Percentiles rank a stretch among this genome's conserved stretches.
Conservation (phyloP, 352 stramenopile genomes). For the Phytophthora ramorum region DNA sequence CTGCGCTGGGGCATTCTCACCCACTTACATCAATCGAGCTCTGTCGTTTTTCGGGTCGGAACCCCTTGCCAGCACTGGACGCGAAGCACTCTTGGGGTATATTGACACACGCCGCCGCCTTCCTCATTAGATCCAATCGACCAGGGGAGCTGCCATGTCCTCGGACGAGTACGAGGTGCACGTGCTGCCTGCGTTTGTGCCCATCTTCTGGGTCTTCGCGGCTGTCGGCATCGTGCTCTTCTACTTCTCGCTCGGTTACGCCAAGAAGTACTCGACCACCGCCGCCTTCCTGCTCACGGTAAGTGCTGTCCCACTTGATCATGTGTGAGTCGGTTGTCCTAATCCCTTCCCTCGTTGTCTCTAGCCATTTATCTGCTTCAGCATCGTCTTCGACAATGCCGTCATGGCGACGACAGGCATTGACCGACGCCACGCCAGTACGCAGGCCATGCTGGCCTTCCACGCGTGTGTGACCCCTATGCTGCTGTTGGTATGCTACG, state of each 20-base stretch:
- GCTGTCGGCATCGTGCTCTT: constrained; percentile 67
- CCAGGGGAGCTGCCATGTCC: constrained; percentile 1
- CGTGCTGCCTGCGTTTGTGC: constrained; percentile 55
- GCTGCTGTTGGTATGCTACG: constrained; percentile 89
- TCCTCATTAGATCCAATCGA: background rate
- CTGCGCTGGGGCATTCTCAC: constrained; percentile 4
- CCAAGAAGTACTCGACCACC: constrained; percentile 75
- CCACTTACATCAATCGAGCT: constrained; percentile 1
- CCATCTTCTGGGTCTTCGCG: constrained; percentile 81
- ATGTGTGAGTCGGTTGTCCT: background rate
- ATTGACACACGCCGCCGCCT: constrained; percentile 23
- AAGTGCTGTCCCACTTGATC: constrained; percentile 11
- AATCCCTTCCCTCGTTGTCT: constrained; percentile 7
- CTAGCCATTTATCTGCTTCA: constrained; percentile 84
- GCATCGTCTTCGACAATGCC: constrained; percentile 81
- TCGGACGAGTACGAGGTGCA: constrained; percentile 43
- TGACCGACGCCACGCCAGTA: constrained; percentile 56
- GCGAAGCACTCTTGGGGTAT: background rate
- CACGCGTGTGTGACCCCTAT: constrained; percentile 86
- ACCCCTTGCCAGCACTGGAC: constrained; percentile 3
- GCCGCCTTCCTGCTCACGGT: constrained; percentile 83
- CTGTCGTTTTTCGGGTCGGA: background rate
- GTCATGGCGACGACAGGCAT: constrained; percentile 83
- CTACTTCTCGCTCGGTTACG: constrained; percentile 78
- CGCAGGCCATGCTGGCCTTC: constrained; percentile 82